Evolutionary conservation across 441 rosid genomes (phyloP).

Genomic region (Aleurites moluccanus): DNA sequence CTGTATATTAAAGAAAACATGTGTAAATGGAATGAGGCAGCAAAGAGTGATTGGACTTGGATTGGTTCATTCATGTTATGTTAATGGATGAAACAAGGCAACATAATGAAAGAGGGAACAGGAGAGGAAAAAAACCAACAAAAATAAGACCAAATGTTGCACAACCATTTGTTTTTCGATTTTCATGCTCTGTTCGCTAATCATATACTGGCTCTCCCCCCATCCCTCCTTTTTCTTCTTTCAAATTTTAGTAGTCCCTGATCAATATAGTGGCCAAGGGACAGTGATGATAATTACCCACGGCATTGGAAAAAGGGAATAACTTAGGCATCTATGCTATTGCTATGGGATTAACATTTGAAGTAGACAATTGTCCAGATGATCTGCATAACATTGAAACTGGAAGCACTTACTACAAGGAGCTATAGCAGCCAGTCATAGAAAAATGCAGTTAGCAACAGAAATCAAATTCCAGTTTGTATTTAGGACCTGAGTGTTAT

Average conservation of each 20-base stretch:
- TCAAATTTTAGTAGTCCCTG: background rate
- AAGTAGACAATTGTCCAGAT: background rate
- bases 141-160: background rate
- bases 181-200: too few species aligned
- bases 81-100: background rate
- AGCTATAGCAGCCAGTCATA: background rate
- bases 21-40: background rate
- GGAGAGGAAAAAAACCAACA: background rate
- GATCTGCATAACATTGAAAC: background rate
- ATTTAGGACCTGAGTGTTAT: background rate
- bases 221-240: background rate
- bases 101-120: background rate
- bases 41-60: background rate
- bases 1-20: conserved; percentile 38
- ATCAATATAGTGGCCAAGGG: background rate
- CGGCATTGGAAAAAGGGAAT: background rate
- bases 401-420: background rate
- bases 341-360: background rate
- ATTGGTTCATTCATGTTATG: background rate
- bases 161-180: background rate
- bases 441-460: background rate
- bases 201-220: too few species aligned
- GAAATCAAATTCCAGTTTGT: background rate
- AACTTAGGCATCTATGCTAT: background rate
- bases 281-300: background rate